These are phyloP conservation scores for Termitomyces sp. DNA, from an alignment of 1,284 basidiomycete genomes.

Conservation along the genomic window DNA sequence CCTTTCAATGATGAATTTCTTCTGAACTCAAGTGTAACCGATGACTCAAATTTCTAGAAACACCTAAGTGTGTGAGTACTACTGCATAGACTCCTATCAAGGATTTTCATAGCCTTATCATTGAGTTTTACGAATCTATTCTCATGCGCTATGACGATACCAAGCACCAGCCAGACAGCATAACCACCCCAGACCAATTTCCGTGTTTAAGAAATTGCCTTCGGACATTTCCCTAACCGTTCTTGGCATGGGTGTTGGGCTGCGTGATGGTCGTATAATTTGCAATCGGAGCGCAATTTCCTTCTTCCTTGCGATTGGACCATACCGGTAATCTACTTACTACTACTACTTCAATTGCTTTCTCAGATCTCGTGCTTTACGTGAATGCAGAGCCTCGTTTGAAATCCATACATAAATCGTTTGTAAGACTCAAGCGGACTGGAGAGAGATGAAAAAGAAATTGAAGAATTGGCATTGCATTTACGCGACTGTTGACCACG, in stretches of 20 bases:
- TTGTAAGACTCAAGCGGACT: no score
- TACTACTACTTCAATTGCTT: background rate
- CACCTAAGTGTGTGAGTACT: background rate
- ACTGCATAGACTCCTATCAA: background rate
- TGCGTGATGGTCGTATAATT: constrained; percentile 14
- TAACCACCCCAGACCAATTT: constrained; percentile 2
- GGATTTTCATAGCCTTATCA: background rate
- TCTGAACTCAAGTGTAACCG: background rate
- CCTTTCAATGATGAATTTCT: background rate
- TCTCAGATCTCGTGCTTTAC: background rate
- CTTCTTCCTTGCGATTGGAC: no score
- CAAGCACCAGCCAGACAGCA: constrained; percentile 9
- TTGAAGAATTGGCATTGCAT: no score
- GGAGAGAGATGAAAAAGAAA: no score
- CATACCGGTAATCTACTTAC: no score
- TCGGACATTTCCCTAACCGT: constrained; percentile 7
- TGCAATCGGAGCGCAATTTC: constrained; percentile 14
- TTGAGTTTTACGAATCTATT: background rate
- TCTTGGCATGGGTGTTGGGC: constrained; percentile 7
- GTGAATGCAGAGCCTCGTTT: no score
- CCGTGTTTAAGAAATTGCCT: constrained; percentile 11
- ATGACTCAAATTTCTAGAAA: background rate
- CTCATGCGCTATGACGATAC: constrained; percentile 10
- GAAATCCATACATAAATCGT: no score
- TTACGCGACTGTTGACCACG: background rate